A percentile compares a stretch with the other conserved stretches of the same genome.
Conservation (phyloP, 2,329 filamentous ascomycete genomes). For the Arthrobotrys iridis region DNA sequence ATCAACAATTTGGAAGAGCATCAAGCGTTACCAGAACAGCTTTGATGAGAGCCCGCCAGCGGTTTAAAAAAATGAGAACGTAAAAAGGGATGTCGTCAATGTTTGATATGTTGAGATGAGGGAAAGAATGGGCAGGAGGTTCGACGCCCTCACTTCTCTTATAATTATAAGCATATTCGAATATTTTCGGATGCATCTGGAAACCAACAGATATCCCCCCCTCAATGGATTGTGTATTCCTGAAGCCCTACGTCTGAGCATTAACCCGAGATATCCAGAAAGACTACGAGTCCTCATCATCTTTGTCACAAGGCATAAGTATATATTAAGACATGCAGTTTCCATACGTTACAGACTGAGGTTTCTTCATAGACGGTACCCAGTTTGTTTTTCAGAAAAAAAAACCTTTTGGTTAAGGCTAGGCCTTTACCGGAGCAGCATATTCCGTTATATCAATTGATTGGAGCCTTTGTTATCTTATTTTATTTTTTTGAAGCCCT, state of each 20-base stretch:
- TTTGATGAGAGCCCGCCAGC: conserved; percentile 1
- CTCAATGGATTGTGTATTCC: background rate
- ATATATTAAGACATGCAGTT: conserved; percentile 9
- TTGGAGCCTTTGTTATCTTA: no score
- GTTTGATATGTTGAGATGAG: background rate
- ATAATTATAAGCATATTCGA: conserved; percentile 1
- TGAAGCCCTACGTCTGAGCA: background rate
- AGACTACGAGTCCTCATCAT: background rate
- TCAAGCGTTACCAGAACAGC: conserved; percentile 14
- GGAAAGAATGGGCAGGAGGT: conserved; percentile 6
- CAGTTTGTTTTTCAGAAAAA: background rate
- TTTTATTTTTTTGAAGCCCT: no score
- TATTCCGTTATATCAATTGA: background rate
- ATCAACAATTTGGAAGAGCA: no score
- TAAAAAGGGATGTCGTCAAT: background rate
- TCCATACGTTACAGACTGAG: background rate
- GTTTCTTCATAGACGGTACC: background rate
- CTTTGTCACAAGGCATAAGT: background rate
- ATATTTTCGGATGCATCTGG: conserved; percentile 1
- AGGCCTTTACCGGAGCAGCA: background rate
- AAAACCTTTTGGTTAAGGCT: background rate
- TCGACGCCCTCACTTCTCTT: conserved; percentile 11
- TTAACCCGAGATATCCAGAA: background rate
- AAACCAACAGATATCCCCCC: background rate
- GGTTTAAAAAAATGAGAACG: background rate